Evolutionary conservation across 1,284 basidiomycete genomes (phyloP), one percentile per base, ranked within the genome.

Genomic region (Prillingera fragicola): DNA sequence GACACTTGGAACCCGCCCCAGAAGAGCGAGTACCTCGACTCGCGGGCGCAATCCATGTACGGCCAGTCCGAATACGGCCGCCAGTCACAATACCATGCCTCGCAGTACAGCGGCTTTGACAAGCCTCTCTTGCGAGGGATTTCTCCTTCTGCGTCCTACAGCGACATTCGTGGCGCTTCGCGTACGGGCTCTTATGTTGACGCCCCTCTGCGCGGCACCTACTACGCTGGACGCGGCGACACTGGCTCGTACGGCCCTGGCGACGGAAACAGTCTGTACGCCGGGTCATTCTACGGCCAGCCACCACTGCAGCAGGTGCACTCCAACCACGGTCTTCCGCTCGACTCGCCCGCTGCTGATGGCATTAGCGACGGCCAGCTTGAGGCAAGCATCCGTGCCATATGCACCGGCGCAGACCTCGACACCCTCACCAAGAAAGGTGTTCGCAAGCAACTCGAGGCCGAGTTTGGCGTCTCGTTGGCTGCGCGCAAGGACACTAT

Each of bases 341-440:
- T 31, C 21, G 15, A 34, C n/a, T 28, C 22, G 9, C 26, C 27
- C 23, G 26, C 33, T 27, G 26, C n/a, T 15, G 40, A 38, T n/a
- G 4, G 77, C 73, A 10, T 70, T 21, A 55, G 56, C 2, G 84
- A 89, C 53, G 70, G 70, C 4, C 85, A 88, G 39, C 74, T 94
- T 13, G 85, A 89, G 50, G 72, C 71, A 8, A 80, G 80, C 4
- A 83, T 92, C 4, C 76, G 83, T 45, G 76, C 80, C 24, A 77
- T 92, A 31, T 74, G 94, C 44, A 76, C 76, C 15, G 73, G 74
- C 18, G 87, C 87, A 0, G 88, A 95, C 70, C 74, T 95, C 42
- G 88, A 89, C 62, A 81, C 80, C 17, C 78, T 94, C 45, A 94
- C 90, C 38, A 95, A 95, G 75, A 82, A 89, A 56, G 84, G 84